Conservation (phyloP, 371 early-diverging fungal species). For the Blastocladiella emersonii region DNA sequence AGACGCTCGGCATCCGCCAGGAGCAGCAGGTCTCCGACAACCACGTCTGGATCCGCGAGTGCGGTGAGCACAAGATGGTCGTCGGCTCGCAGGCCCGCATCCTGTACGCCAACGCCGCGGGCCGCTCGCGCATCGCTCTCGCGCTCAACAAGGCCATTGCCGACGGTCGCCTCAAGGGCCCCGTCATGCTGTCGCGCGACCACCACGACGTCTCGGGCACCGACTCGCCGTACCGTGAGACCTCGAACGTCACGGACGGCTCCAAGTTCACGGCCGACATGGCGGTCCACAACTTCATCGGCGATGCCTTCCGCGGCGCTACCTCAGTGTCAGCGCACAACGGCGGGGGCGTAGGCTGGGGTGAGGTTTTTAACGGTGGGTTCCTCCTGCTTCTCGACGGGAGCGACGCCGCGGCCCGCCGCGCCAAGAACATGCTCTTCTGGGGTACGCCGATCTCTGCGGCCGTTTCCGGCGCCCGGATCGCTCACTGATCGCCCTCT, state of each 20-base stretch:
- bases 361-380: slow-evolving; percentile 9
- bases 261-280: slow-evolving; percentile 7
- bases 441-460: neutral
- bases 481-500: no score
- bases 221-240: slow-evolving; percentile 9
- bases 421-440: slow-evolving; percentile 6
- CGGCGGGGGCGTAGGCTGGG: slow-evolving; percentile 10
- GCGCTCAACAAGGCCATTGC: slow-evolving; percentile 8
- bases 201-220: slow-evolving; percentile 12
- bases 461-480: neutral
- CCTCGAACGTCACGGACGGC: slow-evolving; percentile 6
- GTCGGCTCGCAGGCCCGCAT: slow-evolving; percentile 9
- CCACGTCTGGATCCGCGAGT: slow-evolving; percentile 3
- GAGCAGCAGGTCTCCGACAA: neutral
- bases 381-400: slow-evolving; percentile 9
- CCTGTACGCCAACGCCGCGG: slow-evolving; percentile 10
- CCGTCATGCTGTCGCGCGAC: slow-evolving; percentile 10
- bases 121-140: slow-evolving; percentile 3
- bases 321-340: slow-evolving; percentile 10
- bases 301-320: slow-evolving; percentile 10
- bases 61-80: slow-evolving; percentile 4
- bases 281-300: slow-evolving; percentile 8
- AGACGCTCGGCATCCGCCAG: neutral
- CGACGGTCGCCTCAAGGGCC: slow-evolving; percentile 6
- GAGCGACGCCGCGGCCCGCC: neutral